Percentiles rank a stretch among this genome's conserved stretches.
These are phyloP conservation scores for Cystobasidium tubakii DNA, from an alignment of 768 basidiomycete genomes.

Conservation along the genomic window DNA sequence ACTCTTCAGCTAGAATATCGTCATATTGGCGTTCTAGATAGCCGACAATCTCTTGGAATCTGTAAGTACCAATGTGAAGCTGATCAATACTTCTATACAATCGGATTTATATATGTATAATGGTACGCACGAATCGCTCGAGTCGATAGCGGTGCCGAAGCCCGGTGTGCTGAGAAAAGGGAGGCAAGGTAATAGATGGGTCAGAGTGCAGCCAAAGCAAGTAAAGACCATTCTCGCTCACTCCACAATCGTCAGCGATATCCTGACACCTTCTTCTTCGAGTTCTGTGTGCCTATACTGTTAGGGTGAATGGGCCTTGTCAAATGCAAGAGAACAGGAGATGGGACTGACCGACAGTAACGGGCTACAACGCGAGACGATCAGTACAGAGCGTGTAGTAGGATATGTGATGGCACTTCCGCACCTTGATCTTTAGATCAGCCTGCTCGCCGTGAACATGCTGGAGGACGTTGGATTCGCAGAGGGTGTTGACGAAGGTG, in stretches of 20 bases:
- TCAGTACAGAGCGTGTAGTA: no score
- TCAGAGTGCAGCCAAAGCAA: neutral
- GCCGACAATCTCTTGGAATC: slow-evolving; percentile 94
- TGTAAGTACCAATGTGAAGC: slow-evolving; percentile 47
- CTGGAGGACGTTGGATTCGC: slow-evolving; percentile 76
- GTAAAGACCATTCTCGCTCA: neutral
- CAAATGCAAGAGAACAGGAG: slow-evolving; percentile 54
- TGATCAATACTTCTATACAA: neutral
- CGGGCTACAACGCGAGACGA: slow-evolving; percentile 61
- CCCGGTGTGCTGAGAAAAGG: slow-evolving; percentile 63
- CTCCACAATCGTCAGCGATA: slow-evolving; percentile 95
- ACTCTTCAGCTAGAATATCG: slow-evolving; percentile 96
- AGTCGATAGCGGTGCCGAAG: slow-evolving; percentile 98
- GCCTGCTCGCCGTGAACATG: slow-evolving; percentile 57
- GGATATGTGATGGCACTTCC: neutral
- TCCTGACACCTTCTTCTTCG: slow-evolving; percentile 96
- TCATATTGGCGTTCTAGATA: slow-evolving; percentile 98
- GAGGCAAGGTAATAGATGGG: neutral
- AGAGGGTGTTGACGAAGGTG: slow-evolving; percentile 96
- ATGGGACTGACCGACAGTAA: slow-evolving; percentile 95
- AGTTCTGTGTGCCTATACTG: slow-evolving; percentile 59
- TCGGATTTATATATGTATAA: neutral
- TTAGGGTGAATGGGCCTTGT: neutral
- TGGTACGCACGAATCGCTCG: slow-evolving; percentile 81
- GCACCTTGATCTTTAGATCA: slow-evolving; percentile 34